Conservation (phyloP, 495 filamentous ascomycete genomes). For the Glonium stellatum region DNA sequence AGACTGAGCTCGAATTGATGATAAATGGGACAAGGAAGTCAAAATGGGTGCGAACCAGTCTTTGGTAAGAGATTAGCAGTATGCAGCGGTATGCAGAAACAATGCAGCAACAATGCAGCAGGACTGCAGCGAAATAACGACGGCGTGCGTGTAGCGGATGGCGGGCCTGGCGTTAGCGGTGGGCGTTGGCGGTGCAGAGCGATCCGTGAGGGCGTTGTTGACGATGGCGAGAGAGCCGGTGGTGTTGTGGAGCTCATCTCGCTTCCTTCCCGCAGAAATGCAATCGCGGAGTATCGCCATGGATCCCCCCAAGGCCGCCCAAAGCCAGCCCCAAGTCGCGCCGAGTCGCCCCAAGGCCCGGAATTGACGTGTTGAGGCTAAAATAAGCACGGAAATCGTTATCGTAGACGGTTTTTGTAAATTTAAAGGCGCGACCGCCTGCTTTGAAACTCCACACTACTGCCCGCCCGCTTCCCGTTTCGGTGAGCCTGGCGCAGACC, state of each 20-base stretch:
- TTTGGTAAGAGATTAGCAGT: background rate
- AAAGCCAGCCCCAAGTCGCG: no score
- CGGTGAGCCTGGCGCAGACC: conserved; percentile 23
- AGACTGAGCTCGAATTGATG: background rate
- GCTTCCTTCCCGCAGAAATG: conserved; percentile 23
- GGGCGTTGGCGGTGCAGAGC: conserved; percentile 1
- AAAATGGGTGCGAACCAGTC: background rate
- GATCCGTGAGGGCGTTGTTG: conserved; percentile 12
- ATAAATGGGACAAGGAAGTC: background rate
- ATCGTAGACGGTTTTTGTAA: background rate
- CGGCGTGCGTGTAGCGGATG: no score
- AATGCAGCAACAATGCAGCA: no score
- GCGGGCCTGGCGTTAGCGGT: background rate
- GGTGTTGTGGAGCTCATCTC: conserved; percentile 29
- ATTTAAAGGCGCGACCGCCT: background rate
- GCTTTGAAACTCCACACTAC: conserved; percentile 16
- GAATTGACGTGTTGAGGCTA: conserved; percentile 1
- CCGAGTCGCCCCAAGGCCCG: background rate
- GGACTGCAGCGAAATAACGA: no score
- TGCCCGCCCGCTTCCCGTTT: conserved; percentile 26
- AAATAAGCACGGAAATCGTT: conserved; percentile 3
- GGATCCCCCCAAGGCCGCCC: no score
- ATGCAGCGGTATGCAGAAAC: no score
- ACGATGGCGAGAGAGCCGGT: background rate
- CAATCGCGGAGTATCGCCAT: background rate